A percentile compares a stretch with the other conserved stretches of the same genome.
phyloP scores from a whole-genome alignment of 768 basidiomycete genomes.

The Rhodosporidiobolus odoratus region DNA sequence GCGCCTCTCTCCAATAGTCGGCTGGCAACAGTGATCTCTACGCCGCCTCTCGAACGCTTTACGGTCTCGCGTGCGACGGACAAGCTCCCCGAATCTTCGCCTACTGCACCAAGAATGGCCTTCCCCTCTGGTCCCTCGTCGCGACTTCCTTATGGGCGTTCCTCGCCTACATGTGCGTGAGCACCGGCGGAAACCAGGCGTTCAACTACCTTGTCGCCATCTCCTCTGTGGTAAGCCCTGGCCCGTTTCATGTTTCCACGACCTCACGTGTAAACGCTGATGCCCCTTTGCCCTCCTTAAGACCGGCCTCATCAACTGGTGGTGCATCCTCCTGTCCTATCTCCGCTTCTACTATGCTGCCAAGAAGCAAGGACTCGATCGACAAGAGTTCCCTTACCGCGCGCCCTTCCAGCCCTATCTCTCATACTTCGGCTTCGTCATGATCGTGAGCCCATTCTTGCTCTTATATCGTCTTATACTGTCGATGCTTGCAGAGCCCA shows the following conservation, averaged over 20 bases:
- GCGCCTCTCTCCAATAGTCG: neutral
- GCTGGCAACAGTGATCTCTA: constrained; percentile 61
- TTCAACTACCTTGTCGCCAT: constrained; percentile 29
- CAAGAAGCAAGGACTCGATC: constrained; percentile 71
- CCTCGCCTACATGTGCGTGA: constrained; percentile 68
- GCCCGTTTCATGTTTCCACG: constrained; percentile 3
- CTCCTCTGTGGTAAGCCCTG: constrained; percentile 4
- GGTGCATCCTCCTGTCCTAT: constrained; percentile 68
- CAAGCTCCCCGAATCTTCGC: constrained; percentile 79
- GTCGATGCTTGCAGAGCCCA: neutral
- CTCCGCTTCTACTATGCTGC: constrained; percentile 78
- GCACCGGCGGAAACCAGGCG: constrained; percentile 44
- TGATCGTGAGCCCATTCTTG: constrained; percentile 35
- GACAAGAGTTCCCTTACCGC: constrained; percentile 64
- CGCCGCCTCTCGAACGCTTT: constrained; percentile 70
- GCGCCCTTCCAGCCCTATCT: constrained; percentile 56
- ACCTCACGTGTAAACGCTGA: too few species aligned
- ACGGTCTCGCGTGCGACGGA: constrained; percentile 70
- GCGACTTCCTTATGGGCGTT: constrained; percentile 59
- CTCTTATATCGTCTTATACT: constrained; percentile 45
- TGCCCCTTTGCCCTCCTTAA: neutral
- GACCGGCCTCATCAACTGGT: constrained; percentile 65
- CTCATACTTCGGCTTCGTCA: constrained; percentile 46
- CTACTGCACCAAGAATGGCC: constrained; percentile 58
- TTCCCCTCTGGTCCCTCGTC: constrained; percentile 69